Evolutionary conservation across 495 filamentous ascomycete species (phyloP).

Genomic region (Neurospora sp.): DNA sequence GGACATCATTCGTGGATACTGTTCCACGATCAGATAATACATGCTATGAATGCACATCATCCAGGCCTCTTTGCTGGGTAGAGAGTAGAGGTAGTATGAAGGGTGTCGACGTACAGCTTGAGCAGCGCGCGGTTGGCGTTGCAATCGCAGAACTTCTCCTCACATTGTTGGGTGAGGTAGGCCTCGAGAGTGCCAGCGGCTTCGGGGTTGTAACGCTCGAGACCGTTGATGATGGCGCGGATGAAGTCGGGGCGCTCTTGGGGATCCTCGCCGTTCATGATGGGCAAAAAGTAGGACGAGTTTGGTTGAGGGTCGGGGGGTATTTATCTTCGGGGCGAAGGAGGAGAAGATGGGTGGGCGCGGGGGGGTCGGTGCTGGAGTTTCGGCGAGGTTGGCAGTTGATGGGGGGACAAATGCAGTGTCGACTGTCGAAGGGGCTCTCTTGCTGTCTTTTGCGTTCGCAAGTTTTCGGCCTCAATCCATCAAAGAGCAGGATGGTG

Average conservation of each 20-base stretch:
- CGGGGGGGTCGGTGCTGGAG: background rate
- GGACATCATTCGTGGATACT: slow-evolving; percentile 36
- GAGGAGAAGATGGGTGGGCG: slow-evolving; percentile 3
- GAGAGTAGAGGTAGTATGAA: background rate
- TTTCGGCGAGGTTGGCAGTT: slow-evolving; percentile 1
- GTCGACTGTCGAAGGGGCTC: background rate
- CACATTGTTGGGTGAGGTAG: slow-evolving; percentile 91
- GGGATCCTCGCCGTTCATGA: slow-evolving; percentile 46
- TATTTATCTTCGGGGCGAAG: background rate
- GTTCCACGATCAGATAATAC: slow-evolving; percentile 75
- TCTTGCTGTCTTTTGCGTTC: background rate
- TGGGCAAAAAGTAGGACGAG: slow-evolving; percentile 22
- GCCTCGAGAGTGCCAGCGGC: slow-evolving; percentile 89
- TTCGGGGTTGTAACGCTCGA: slow-evolving; percentile 98
- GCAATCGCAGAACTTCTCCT: slow-evolving; percentile 84
- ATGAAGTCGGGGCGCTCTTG: slow-evolving; percentile 76
- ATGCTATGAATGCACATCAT: slow-evolving; percentile 75
- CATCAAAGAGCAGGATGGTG: background rate
- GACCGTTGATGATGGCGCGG: slow-evolving; percentile 80
- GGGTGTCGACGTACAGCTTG: slow-evolving; percentile 73
- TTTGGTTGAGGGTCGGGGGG: slow-evolving; percentile 5
- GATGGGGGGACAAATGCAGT: background rate
- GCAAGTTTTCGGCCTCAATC: background rate
- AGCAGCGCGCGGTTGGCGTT: slow-evolving; percentile 92
- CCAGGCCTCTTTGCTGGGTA: slow-evolving; percentile 8